Percentiles rank a stretch among this genome's conserved stretches.
phyloP scores from a whole-genome alignment of 495 filamentous ascomycete species.

The Alectoria sarmentosa region DNA sequence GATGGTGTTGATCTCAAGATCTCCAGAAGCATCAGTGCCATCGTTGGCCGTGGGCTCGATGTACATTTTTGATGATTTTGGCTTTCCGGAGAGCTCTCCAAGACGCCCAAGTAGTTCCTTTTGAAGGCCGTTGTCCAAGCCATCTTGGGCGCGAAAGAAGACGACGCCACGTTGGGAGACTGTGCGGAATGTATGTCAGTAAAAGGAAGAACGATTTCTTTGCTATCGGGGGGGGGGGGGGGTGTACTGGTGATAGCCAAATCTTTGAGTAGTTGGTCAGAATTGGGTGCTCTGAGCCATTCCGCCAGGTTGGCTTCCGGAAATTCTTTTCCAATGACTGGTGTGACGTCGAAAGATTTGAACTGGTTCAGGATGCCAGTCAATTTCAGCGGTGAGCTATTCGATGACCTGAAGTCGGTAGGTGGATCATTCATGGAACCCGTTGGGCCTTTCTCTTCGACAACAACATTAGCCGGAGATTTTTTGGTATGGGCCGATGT shows the following conservation, averaged over 20 bases:
- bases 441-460: too few species aligned
- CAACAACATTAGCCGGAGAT: too few species aligned
- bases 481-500: too few species aligned
- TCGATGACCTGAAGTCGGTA: too few species aligned
- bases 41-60: slow-evolving; percentile 65
- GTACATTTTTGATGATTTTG: slow-evolving; percentile 57
- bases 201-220: too few species aligned
- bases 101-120: slow-evolving; percentile 63
- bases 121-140: slow-evolving; percentile 54
- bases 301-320: slow-evolving; percentile 51
- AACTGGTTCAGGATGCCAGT: slow-evolving; percentile 52
- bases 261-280: slow-evolving; percentile 59
- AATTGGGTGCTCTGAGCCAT: slow-evolving; percentile 53
- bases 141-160: slow-evolving; percentile 72
- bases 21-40: slow-evolving; percentile 51
- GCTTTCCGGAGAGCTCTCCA: slow-evolving; percentile 60
- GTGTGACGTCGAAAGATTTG: slow-evolving; percentile 57
- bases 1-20: slow-evolving; percentile 71
- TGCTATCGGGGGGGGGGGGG: not conserved
- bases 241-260: slow-evolving; percentile 56
- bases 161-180: slow-evolving; percentile 77
- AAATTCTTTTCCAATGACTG: slow-evolving; percentile 62
- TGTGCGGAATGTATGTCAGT: too few species aligned
- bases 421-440: too few species aligned
- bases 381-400: too few species aligned